phyloP scores from a whole-genome alignment of 805 yeast genomes.

The Hanseniaspora vineae region DNA sequence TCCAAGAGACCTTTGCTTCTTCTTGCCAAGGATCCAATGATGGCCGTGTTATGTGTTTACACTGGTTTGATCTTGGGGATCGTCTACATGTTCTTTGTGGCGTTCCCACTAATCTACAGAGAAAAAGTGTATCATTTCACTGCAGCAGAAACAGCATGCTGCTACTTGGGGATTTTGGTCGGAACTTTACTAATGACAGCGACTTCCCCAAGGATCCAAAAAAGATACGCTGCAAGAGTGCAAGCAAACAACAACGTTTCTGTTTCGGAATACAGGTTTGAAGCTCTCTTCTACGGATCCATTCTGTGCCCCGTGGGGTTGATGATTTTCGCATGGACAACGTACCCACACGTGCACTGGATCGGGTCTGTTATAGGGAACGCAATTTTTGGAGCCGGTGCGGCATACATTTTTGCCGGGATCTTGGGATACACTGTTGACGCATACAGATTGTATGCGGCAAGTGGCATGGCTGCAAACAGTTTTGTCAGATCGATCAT shows the following conservation, averaged over 20 bases:
- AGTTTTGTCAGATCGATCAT: constrained; percentile 39
- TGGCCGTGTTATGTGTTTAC: constrained; percentile 39
- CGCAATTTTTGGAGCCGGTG: constrained; percentile 57
- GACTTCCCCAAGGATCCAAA: constrained; percentile 33
- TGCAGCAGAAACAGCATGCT: constrained; percentile 8
- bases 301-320: constrained; percentile 48
- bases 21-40: constrained; percentile 40
- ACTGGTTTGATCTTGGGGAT: constrained; percentile 47
- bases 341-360: constrained; percentile 50
- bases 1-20: constrained; percentile 40
- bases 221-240: constrained; percentile 29
- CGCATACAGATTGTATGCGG: constrained; percentile 43
- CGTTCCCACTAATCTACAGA: constrained; percentile 47
- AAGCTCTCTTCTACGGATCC: constrained; percentile 55
- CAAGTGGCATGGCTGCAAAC: constrained; percentile 39
- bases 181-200: constrained; percentile 38
- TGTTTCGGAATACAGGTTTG: constrained; percentile 47
- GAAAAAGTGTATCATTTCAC: constrained; percentile 14
- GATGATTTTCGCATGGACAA: constrained; percentile 71
- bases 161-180: constrained; percentile 45
- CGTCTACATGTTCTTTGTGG: constrained; percentile 52
- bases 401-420: constrained; percentile 54
- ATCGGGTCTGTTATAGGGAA: constrained; percentile 61
- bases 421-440: constrained; percentile 53
- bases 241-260: constrained; percentile 33